phyloP scores from a whole-genome alignment of 192 early-diverging fungal genomes.

The Mortierella antarctica region DNA sequence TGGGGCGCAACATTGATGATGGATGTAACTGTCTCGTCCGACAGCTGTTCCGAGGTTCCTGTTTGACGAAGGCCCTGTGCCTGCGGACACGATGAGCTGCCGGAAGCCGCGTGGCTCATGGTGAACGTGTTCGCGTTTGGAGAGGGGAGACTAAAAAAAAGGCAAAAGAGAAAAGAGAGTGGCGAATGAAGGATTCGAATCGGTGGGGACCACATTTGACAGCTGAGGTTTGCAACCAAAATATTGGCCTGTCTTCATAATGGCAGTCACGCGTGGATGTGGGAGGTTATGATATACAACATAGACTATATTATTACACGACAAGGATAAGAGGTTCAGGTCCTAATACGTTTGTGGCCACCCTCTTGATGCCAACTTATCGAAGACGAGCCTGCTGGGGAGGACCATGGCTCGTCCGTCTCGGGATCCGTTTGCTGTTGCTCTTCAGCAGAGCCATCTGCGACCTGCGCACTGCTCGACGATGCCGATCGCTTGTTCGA shows the following conservation, averaged over 20 bases:
- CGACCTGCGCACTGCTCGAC: background rate
- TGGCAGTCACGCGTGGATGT: no score
- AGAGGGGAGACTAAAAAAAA: no score
- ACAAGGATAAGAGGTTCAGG: no score
- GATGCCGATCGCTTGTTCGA: constrained; percentile 21
- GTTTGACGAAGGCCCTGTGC: no score
- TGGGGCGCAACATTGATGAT: constrained; percentile 29
- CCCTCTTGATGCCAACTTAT: background rate
- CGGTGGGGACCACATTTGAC: no score
- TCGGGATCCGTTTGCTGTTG: background rate
- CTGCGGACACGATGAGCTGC: no score
- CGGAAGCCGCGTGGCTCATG: no score
- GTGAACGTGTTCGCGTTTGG: background rate
- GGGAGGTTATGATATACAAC: no score
- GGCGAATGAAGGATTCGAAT: background rate
- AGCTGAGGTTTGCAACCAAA: no score
- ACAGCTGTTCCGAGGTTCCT: no score
- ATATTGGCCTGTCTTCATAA: no score
- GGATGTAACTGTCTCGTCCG: background rate
- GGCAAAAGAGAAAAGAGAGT: background rate
- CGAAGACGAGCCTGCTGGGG: constrained; percentile 8
- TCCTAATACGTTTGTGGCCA: constrained; percentile 17
- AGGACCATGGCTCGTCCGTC: constrained; percentile 9
- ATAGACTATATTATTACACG: no score
- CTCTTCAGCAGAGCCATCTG: background rate